Evolutionary conservation across 2,329 filamentous ascomycete species (phyloP), one percentile per base, ranked within the genome.

Genomic region (Huntiella abstrusa): DNA sequence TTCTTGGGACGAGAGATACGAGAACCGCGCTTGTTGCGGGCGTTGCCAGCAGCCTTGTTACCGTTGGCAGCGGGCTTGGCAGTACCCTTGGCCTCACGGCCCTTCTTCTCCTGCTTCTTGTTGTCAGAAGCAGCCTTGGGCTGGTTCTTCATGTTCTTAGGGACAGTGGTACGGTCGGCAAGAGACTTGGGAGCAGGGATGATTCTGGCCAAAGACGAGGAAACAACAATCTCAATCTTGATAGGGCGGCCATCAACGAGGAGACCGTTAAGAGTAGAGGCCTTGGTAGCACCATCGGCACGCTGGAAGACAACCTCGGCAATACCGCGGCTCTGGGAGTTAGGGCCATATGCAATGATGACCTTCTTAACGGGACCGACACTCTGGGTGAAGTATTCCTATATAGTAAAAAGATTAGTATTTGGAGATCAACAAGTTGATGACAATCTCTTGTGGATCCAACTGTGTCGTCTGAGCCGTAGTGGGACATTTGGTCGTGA

Each of bases 351-450:
- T 44, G 83, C 85, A 56, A 98, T 71, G 55, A 91, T 79, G 53
- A 92, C 84, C 64, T 75, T 81, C 73, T 92, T 95, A 65, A 96
- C 83, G 53, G 82, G 75, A 55, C 87, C 88, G 62, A 94, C 77
- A 56, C 83, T 81, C 59, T 84, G 80, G 59, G 71, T 67, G 64
- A 98, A 96, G 66, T 96, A 98, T 68, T 98, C 91, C 91, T 98
- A 85, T 64, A 39, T 67, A 64, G 33, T 34, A 64, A 63, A 64
- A 63, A 62, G 13, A 40, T 50, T 69, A 68, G 64, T 59, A 58
- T 61, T 67, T 64, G 78, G 45, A 47, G 47, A 38, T 41, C 35
- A 28, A 33, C 35, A 33, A 34, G 8, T 19, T n/a, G 22, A 16
- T 11, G 19, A 16, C 28, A 42, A 49, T 15, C 37, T 37, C 17